Evolutionary conservation across 2,329 filamentous ascomycete species (phyloP).

Genomic region (Mycosphaerella sp.): DNA sequence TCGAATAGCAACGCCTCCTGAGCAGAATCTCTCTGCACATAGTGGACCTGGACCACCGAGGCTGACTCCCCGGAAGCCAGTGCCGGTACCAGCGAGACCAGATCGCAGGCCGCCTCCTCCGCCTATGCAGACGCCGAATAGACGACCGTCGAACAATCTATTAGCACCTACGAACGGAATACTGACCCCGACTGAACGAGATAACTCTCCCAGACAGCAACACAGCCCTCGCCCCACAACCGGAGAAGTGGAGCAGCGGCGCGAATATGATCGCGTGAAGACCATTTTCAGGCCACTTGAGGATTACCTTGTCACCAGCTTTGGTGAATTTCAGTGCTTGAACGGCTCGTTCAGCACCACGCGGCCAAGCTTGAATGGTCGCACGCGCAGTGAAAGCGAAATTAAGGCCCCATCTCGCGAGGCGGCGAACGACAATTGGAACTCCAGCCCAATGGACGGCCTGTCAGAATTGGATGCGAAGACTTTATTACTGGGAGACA

Average conservation of each 20-base stretch:
- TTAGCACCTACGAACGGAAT: conserved; percentile 20
- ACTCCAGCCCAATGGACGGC: conserved; percentile 36
- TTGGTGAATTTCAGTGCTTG: conserved; percentile 64
- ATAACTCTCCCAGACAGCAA: conserved; percentile 22
- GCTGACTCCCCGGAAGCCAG: conserved; percentile 22
- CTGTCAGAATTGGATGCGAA: conserved; percentile 66
- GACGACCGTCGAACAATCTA: conserved; percentile 23
- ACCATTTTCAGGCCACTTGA: conserved; percentile 69
- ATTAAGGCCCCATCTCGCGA: conserved; percentile 35
- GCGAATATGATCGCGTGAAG: conserved; percentile 41
- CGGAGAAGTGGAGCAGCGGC: conserved; percentile 25
- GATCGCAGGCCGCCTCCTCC: conserved; percentile 33
- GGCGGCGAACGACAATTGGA: conserved; percentile 15
- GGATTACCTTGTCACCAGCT: conserved; percentile 65
- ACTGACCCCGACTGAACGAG: neutral
- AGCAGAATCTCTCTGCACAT: conserved; percentile 2
- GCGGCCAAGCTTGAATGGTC: conserved; percentile 36
- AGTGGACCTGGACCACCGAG: conserved; percentile 10
- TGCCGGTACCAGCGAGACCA: conserved; percentile 26
- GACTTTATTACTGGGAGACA: conserved; percentile 64
- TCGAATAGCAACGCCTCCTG: conserved; percentile 22
- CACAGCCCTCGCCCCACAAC: conserved; percentile 26
- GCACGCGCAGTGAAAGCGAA: conserved; percentile 43
- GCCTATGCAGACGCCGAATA: conserved; percentile 22
- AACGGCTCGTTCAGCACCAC: conserved; percentile 66